phyloP scores from a whole-genome alignment of 345 rosid genomes.

The Eucalyptus caleyi region DNA sequence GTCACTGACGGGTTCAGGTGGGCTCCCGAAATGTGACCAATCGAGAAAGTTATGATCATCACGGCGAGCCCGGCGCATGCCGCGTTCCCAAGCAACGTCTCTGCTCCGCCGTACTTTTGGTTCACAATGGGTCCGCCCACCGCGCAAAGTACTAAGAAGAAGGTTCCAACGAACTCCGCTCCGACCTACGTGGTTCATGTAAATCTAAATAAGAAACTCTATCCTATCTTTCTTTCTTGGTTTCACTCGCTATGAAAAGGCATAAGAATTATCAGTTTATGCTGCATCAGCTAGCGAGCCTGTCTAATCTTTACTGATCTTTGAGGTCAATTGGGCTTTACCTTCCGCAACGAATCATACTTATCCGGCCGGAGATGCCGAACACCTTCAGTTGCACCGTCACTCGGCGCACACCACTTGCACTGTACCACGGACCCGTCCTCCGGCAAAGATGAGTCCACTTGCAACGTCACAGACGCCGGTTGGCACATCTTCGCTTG shows the following conservation, averaged over 20 bases:
- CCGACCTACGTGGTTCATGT: background rate
- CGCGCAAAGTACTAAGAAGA: constrained; percentile 21
- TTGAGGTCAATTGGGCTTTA: background rate
- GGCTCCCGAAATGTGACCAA: constrained; percentile 44
- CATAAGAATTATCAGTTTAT: background rate
- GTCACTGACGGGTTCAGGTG: constrained; percentile 51
- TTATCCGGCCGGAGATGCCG: background rate
- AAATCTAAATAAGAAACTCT: background rate
- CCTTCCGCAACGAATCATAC: background rate
- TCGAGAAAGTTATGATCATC: constrained; percentile 23
- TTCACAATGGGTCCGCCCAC: constrained; percentile 16
- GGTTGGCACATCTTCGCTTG: background rate
- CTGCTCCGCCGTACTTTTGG: constrained; percentile 1
- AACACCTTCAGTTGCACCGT: background rate
- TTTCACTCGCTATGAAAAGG: background rate
- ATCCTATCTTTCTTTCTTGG: background rate
- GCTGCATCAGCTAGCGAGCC: background rate
- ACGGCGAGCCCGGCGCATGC: constrained; percentile 23
- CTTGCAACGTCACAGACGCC: background rate
- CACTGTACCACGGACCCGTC: background rate
- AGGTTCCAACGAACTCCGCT: constrained; percentile 43
- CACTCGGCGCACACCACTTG: background rate
- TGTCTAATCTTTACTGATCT: background rate
- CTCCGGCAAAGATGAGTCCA: background rate
- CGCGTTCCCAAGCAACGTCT: constrained; percentile 18